A percentile compares a stretch with the other conserved stretches of the same genome.
Evolutionary conservation across 2,329 filamentous ascomycete genomes (phyloP).

Genomic region (Drechslerella dactyloides): DNA sequence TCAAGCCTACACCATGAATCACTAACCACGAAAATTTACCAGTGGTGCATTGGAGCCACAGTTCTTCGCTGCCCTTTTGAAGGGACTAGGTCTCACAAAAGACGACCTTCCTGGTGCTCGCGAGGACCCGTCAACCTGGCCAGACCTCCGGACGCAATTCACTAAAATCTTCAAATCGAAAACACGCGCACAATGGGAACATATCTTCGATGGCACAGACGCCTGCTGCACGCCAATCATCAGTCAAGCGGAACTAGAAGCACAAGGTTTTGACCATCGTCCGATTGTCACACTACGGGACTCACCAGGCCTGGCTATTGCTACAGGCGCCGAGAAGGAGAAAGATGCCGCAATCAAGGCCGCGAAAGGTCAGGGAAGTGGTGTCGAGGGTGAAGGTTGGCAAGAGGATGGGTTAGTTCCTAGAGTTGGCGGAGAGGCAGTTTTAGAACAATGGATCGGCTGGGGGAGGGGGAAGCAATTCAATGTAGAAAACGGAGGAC

Average conservation of each 20-base stretch:
- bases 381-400: constrained; percentile 70
- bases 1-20: neutral
- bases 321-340: constrained; percentile 53
- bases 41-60: constrained; percentile 86
- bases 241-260: constrained; percentile 73
- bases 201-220: constrained; percentile 84
- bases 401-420: constrained; percentile 66
- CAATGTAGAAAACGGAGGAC: constrained; percentile 67
- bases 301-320: constrained; percentile 72
- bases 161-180: constrained; percentile 70
- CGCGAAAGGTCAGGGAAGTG: constrained; percentile 34
- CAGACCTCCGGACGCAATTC: constrained; percentile 68
- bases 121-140: constrained; percentile 72
- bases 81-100: constrained; percentile 68
- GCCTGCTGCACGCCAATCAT: constrained; percentile 91
- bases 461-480: constrained; percentile 77
- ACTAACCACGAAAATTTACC: constrained; percentile 67
- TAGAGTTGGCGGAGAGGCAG: constrained; percentile 74
- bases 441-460: constrained; percentile 74
- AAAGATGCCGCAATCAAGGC: constrained; percentile 26
- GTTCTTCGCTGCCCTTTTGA: constrained; percentile 75
- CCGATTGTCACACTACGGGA: constrained; percentile 66
- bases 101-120: constrained; percentile 61
- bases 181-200: constrained; percentile 80
- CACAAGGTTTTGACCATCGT: constrained; percentile 62